Conservation (phyloP, 192 early-diverging fungal species). For the Coemansia biformis region DNA sequence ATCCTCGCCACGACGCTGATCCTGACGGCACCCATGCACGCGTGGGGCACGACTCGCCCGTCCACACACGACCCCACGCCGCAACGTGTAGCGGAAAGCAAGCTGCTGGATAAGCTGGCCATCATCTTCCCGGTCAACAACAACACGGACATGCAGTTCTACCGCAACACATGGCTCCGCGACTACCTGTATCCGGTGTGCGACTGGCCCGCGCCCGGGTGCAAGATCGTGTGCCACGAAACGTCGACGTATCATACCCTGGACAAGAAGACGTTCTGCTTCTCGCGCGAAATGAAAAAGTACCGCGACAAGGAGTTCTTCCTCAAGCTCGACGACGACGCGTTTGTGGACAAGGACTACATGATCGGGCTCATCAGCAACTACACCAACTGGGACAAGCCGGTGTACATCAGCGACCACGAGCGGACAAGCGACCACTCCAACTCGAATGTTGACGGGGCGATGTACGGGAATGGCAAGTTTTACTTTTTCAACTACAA, state of each 20-base stretch:
- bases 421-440: neutral
- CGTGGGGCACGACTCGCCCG: no score
- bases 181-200: conserved; percentile 40
- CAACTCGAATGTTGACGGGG: conserved; percentile 10
- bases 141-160: conserved; percentile 48
- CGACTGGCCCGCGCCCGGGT: conserved; percentile 29
- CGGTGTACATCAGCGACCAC: conserved; percentile 29
- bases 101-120: conserved; percentile 19
- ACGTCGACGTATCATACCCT: conserved; percentile 26
- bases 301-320: conserved; percentile 29
- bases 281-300: conserved; percentile 19
- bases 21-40: no score
- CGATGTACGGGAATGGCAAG: conserved; percentile 33
- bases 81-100: no score
- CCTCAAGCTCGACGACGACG: conserved; percentile 43
- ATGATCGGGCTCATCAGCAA: conserved; percentile 15
- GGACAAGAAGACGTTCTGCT: conserved; percentile 35
- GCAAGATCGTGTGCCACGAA: conserved; percentile 39
- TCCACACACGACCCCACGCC: no score
- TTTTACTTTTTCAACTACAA: conserved; percentile 42
- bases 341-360: conserved; percentile 41
- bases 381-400: no score
- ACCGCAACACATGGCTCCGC: conserved; percentile 40
- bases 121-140: conserved; percentile 41
- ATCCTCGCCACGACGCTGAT: no score